Evolutionary conservation across 768 basidiomycete species (phyloP), one percentile per base, ranked within the genome.

Genomic region (Hortiboletus campestris): DNA sequence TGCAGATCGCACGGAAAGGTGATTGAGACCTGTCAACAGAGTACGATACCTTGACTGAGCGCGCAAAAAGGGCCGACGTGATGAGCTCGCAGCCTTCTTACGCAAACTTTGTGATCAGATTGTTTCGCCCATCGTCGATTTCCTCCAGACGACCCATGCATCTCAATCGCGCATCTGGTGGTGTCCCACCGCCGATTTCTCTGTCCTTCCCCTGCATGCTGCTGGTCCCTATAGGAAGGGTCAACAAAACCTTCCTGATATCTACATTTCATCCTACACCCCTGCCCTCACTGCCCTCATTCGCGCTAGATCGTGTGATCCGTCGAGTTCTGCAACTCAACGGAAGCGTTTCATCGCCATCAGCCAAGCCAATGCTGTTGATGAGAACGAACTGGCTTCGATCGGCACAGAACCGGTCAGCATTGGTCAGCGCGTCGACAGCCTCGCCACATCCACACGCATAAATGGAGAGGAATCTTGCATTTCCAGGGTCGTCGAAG

Each of bases 241-340:
- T n/a, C n/a, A n/a, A n/a, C 22, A 29, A 11, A 38, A 35, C 39
- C 47, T 59, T 55, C 49, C 56, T 48, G 55, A 40, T 25, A 32
- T 50, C 11, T 56, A 57, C 17, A 50, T 52, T n/a, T 29, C 29
- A 6, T 29, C 35, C 7, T 36, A 36, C 9, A n/a, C n/a, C n/a
- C n/a, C n/a, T n/a, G n/a, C n/a, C n/a, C n/a, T n/a, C n/a, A n/a
- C n/a, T n/a, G n/a, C n/a, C n/a, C n/a, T n/a, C n/a, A n/a, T n/a
- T n/a, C n/a, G n/a, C n/a, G n/a, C n/a, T n/a, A n/a, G n/a, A n/a
- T n/a, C n/a, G n/a, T n/a, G n/a, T n/a, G n/a, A n/a, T n/a, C n/a
- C n/a, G n/a, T n/a, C n/a, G n/a, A n/a, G n/a, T n/a, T n/a, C n/a
- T n/a, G n/a, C n/a, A n/a, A n/a, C n/a, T n/a, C n/a, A n/a, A n/a